phyloP scores from a whole-genome alignment of 164 flowering plant genomes.

The Aristolochia contorta region DNA sequence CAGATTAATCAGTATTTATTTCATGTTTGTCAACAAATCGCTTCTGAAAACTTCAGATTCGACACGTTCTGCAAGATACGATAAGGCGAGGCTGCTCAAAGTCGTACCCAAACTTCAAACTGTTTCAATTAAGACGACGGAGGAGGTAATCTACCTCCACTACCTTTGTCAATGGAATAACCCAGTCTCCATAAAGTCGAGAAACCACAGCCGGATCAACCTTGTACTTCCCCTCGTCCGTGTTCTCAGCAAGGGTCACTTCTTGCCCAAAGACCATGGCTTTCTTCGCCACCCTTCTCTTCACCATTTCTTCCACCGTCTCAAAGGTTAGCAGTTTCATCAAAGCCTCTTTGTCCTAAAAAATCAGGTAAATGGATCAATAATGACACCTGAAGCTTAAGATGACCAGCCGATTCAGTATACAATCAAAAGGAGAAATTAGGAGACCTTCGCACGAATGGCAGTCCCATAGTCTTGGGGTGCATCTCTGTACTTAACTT shows the following conservation, averaged over 20 bases:
- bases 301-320: slow-evolving; percentile 62
- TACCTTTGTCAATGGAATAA: slow-evolving; percentile 81
- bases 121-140: slow-evolving; percentile 55
- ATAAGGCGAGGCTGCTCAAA: no score
- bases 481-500: slow-evolving; percentile 66
- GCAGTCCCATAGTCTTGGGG: slow-evolving; percentile 57
- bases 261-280: slow-evolving; percentile 68
- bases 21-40: no score
- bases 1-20: no score
- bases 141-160: slow-evolving; percentile 86
- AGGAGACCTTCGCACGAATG: slow-evolving; percentile 55
- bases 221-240: slow-evolving; percentile 27
- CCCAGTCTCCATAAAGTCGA: slow-evolving; percentile 68
- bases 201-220: slow-evolving; percentile 49
- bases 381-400: not conserved
- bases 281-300: slow-evolving; percentile 69
- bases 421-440: not conserved
- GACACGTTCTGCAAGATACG: no score
- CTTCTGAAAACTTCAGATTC: no score
- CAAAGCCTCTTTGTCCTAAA: slow-evolving; percentile 60
- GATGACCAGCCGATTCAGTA: not conserved
- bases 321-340: slow-evolving; percentile 64
- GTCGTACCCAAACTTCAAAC: no score
- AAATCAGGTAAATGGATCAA: not conserved
- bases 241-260: slow-evolving; percentile 26